Evolutionary conservation across 345 rosid genomes (phyloP).

Genomic region (Eucalyptus erythrocorys): DNA sequence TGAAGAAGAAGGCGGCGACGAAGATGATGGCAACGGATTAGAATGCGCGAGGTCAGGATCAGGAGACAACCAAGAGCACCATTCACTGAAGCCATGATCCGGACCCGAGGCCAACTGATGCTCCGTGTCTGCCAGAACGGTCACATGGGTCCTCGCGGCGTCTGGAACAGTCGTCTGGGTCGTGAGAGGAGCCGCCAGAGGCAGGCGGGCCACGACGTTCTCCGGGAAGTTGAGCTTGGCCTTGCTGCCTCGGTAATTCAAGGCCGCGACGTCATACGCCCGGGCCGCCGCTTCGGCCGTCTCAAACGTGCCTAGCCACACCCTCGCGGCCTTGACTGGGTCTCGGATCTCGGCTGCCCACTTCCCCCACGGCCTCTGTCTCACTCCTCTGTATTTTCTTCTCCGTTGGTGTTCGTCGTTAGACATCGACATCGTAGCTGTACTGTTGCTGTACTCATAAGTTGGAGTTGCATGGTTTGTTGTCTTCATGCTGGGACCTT

Average conservation of each 20-base stretch:
- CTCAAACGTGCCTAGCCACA: conserved; percentile 91
- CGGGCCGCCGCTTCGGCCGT: conserved; percentile 83
- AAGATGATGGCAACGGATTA: not conserved
- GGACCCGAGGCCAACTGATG: not conserved
- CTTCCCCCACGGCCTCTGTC: conserved; percentile 95
- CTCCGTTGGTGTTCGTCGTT: conserved; percentile 2
- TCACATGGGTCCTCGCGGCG: not conserved
- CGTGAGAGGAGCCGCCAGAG: not conserved
- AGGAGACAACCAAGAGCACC: not conserved
- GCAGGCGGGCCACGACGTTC: conserved; percentile 41
- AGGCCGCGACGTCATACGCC: conserved; percentile 87
- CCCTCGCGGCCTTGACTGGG: conserved; percentile 81
- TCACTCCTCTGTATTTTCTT: conserved; percentile 80
- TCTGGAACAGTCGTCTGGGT: not conserved
- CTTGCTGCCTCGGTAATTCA: conserved; percentile 75
- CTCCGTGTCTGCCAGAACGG: not conserved
- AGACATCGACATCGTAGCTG: not conserved
- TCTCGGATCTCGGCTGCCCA: conserved; percentile 99
- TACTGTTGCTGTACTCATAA: not conserved
- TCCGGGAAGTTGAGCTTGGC: conserved; percentile 99
- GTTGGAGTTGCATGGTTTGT: not conserved
- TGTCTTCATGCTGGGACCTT: not conserved
- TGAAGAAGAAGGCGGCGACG: not conserved
- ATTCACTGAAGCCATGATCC: not conserved
- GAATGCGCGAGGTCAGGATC: not conserved